Evolutionary conservation across 1,284 basidiomycete genomes (phyloP).

Genomic region (Sanghuangporus weigelae): DNA sequence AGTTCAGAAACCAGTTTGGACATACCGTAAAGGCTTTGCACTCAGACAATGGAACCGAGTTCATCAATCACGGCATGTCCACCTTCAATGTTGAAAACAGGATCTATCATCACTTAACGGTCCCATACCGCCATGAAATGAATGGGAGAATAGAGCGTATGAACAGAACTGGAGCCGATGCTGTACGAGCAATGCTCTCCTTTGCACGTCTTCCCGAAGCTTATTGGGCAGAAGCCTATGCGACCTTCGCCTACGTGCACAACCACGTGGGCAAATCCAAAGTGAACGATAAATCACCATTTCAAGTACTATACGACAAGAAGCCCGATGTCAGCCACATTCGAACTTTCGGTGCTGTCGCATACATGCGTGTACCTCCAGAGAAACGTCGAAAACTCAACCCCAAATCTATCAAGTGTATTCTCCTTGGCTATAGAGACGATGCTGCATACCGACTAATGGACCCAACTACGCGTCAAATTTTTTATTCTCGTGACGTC

Average conservation of each 20-base stretch:
- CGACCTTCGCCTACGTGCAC: not conserved
- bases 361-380: conserved; percentile 40
- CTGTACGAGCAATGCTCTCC: conserved; percentile 13
- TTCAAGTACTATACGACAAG: too few relatives aligned
- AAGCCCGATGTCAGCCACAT: too few relatives aligned
- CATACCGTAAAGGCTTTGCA: not conserved
- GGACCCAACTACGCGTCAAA: not conserved
- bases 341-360: too few relatives aligned
- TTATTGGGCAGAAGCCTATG: conserved; percentile 21
- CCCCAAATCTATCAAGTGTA: not conserved
- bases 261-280: not conserved
- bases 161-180: conserved; percentile 17
- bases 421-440: not conserved
- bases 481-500: too few relatives aligned
- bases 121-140: conserved; percentile 17
- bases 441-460: conserved; percentile 4
- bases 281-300: not conserved
- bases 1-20: not conserved
- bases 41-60: conserved; percentile 13
- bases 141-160: conserved; percentile 19
- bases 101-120: not conserved
- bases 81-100: not conserved
- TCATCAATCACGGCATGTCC: conserved; percentile 2
- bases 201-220: conserved; percentile 16
- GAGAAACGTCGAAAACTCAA: not conserved